A percentile compares a stretch with the other conserved stretches of the same genome.
phyloP scores from a whole-genome alignment of 1,284 basidiomycete genomes.

The Porphyrellus sp. region DNA sequence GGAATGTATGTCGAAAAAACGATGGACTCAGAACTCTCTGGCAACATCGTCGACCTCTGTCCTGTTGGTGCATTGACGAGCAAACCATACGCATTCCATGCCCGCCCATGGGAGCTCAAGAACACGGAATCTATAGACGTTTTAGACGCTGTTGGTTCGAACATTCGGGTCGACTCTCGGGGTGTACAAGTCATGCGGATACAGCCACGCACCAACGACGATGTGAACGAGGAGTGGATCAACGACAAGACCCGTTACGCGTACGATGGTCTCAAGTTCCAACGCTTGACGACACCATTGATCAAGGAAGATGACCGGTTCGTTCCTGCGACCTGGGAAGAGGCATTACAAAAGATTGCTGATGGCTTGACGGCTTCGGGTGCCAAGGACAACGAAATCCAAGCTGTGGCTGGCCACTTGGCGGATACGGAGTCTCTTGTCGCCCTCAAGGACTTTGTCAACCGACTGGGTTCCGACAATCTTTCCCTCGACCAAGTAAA shows the following conservation, averaged over 20 bases:
- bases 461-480: constrained; percentile 95
- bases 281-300: constrained; percentile 91
- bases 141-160: constrained; percentile 97
- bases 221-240: constrained; percentile 99
- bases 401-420: constrained; percentile 89
- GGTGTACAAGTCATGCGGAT: constrained; percentile 97
- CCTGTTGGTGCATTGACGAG: constrained; percentile 97
- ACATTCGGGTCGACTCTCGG: constrained; percentile 95
- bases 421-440: constrained; percentile 95
- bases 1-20: constrained; percentile 98
- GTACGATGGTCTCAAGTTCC: constrained; percentile 93
- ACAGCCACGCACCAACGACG: constrained; percentile 94
- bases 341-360: constrained; percentile 79
- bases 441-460: constrained; percentile 91
- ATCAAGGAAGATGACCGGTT: constrained; percentile 92
- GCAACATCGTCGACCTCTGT: constrained; percentile 96
- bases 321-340: constrained; percentile 89
- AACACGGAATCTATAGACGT: constrained; percentile 97
- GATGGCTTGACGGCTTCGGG: constrained; percentile 79
- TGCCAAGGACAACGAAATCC: constrained; percentile 93
- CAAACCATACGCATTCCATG: constrained; percentile 97
- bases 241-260: constrained; percentile 98
- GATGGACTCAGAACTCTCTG: constrained; percentile 96
- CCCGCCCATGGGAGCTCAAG: constrained; percentile 98
- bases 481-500: constrained; percentile 75